These are phyloP conservation scores for Chaetomium tenue DNA, from an alignment of 495 filamentous ascomycete species.

Conservation along the genomic window DNA sequence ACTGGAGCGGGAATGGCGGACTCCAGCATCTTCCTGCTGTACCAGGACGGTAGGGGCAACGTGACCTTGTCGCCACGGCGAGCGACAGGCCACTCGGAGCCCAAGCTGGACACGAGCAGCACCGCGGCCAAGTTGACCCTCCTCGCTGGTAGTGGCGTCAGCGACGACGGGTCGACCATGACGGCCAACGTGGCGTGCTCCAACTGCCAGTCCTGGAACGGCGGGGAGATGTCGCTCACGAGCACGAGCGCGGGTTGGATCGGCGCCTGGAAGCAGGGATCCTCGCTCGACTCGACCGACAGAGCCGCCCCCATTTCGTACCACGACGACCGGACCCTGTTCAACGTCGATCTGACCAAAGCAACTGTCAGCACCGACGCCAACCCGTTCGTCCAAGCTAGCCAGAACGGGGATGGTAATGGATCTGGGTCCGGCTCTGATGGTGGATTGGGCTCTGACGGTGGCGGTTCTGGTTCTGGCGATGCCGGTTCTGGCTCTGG, in stretches of 20 bases:
- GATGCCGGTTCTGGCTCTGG: slow-evolving; percentile 20
- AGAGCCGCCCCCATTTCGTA: slow-evolving; percentile 49
- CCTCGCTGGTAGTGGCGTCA: slow-evolving; percentile 60
- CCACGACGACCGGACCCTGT: slow-evolving; percentile 58
- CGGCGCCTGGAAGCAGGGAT: slow-evolving; percentile 60
- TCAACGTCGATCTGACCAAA: slow-evolving; percentile 55
- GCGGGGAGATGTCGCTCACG: slow-evolving; percentile 58
- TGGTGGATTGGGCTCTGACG: too few relatives aligned
- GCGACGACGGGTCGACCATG: slow-evolving; percentile 48
- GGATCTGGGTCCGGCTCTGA: slow-evolving; percentile 28
- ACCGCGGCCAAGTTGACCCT: slow-evolving; percentile 48
- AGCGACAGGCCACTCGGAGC: slow-evolving; percentile 53
- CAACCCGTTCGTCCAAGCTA: slow-evolving; percentile 59
- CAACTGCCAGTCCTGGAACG: slow-evolving; percentile 52
- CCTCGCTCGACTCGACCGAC: slow-evolving; percentile 54
- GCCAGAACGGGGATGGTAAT: slow-evolving; percentile 9
- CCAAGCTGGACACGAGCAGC: slow-evolving; percentile 51
- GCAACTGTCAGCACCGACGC: slow-evolving; percentile 53
- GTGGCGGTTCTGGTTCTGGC: slow-evolving; percentile 20
- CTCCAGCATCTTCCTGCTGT: slow-evolving; percentile 69
- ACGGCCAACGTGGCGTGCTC: slow-evolving; percentile 59
- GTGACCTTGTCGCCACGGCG: slow-evolving; percentile 63
- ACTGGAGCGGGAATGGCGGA: slow-evolving; percentile 61
- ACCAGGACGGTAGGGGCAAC: slow-evolving; percentile 57
- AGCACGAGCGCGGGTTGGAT: slow-evolving; percentile 60